These are phyloP conservation scores for Saccharomyces mikatae DNA, from an alignment of 805 yeast species.

Conservation along the genomic window DNA sequence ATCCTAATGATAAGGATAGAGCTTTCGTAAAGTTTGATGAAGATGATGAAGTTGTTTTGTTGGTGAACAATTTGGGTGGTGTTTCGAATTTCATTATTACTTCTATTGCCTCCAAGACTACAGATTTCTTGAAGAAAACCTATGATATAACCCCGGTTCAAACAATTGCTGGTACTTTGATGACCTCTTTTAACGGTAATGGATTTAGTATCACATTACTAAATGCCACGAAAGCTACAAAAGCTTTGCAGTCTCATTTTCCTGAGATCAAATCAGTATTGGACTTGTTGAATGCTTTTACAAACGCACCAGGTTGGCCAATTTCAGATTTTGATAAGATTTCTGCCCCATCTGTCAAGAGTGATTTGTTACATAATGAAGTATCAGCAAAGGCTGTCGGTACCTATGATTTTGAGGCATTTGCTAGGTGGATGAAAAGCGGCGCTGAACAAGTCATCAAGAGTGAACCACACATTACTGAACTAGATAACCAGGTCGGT, in stretches of 20 bases:
- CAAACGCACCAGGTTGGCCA: constrained; percentile 80
- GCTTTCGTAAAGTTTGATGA: constrained; percentile 63
- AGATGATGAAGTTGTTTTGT: constrained; percentile 58
- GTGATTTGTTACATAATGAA: constrained; percentile 23
- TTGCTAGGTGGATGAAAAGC: constrained; percentile 34
- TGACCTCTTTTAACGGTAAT: constrained; percentile 85
- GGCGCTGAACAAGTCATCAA: constrained; percentile 47
- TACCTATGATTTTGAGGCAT: constrained; percentile 27
- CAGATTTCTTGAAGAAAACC: constrained; percentile 41
- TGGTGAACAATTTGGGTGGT: constrained; percentile 86
- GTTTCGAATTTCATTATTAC: constrained; percentile 72
- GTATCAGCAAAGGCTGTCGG: constrained; percentile 32
- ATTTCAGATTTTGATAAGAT: constrained; percentile 19
- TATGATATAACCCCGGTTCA: constrained; percentile 59
- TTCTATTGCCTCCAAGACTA: constrained; percentile 58
- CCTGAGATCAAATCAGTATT: constrained; percentile 34
- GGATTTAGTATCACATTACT: constrained; percentile 83
- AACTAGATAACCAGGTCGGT: constrained; percentile 82
- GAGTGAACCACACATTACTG: constrained; percentile 78
- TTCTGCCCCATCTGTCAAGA: constrained; percentile 28
- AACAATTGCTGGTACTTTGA: constrained; percentile 66
- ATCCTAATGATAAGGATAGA: constrained; percentile 63
- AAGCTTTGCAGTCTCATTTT: constrained; percentile 29
- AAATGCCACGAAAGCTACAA: constrained; percentile 50
- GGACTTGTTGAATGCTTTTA: constrained; percentile 57